Evolutionary conservation across 2,329 filamentous ascomycete genomes (phyloP), one percentile per base, ranked within the genome.

Genomic region (Trichoderma sp.): DNA sequence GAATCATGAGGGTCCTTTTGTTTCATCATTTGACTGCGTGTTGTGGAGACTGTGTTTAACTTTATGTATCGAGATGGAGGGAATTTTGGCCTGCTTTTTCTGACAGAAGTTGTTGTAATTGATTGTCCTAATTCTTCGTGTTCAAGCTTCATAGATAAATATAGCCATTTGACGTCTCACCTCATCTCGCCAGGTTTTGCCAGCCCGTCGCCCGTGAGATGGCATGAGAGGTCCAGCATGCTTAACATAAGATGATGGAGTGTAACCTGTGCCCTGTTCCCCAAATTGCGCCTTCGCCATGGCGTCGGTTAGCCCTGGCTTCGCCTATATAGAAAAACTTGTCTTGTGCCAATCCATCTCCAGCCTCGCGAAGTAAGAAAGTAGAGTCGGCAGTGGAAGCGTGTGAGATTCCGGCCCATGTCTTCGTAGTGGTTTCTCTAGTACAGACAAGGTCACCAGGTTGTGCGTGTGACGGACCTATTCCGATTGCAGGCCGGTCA

Each of bases 121-220:
- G 63, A 67, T 74, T 33, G 71, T n/a, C 38, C 18, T 41, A 21
- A 31, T 50, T 45, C 4, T 31, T 33, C 41, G 65, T 31, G 21
- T 41, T 50, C 45, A 60, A 60, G 31, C 24, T 67, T 53, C 29
- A 41, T 62, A 74, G 62, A 66, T 41, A 45, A 31, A 35, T 65
- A 45, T 35, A 75, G 64, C 12, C 24, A 75, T 59, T 71, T 65
- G 74, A 31, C 41, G 45, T 64, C 33, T 71, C 66, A 27, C 45
- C 29, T 65, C 59, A 60, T 35, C 31, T 18, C 29, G 16, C 18
- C 11, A 6, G 6, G 33, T 31, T 33, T 38, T n/a, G n/a, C 59
- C 41, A n/a, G 16, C 14, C 62, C 3, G 7, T 14, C 11, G 11
- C 62, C 41, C 4, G 24, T 41, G 5, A 14, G 24, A 56, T 24